Conservation (phyloP, 1,139 yeast genomes). For the Pneumocystis canis region DNA sequence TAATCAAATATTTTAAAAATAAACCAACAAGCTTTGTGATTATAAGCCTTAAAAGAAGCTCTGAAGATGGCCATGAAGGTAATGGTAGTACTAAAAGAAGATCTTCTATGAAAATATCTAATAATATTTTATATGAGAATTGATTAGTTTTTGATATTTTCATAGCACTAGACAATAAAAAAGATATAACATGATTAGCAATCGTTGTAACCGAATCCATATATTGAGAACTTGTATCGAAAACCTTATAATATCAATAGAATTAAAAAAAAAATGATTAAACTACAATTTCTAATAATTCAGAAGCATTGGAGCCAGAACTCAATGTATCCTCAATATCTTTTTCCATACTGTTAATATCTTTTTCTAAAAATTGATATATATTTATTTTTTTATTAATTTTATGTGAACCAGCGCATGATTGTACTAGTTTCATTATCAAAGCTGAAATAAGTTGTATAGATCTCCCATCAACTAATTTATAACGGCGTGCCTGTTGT, state of each 20-base stretch:
- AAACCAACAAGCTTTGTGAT: background rate
- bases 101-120: constrained; percentile 45
- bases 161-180: constrained; percentile 18
- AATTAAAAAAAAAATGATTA: background rate
- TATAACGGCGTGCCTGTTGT: constrained; percentile 31
- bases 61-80: constrained; percentile 53
- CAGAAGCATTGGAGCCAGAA: background rate
- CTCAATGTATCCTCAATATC: background rate
- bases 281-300: background rate
- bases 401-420: constrained; percentile 15
- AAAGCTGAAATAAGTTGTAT: constrained; percentile 38
- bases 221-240: constrained; percentile 12
- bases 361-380: constrained; percentile 16
- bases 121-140: constrained; percentile 20
- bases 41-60: constrained; percentile 18
- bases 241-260: constrained; percentile 2
- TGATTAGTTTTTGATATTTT: constrained; percentile 19
- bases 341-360: constrained; percentile 12
- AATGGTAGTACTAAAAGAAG: constrained; percentile 33
- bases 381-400: constrained; percentile 20
- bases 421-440: constrained; percentile 34
- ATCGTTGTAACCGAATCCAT: constrained; percentile 29
- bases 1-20: background rate
- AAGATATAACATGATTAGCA: constrained; percentile 25
- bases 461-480: constrained; percentile 31